These are phyloP conservation scores for Podila verticillata DNA, from an alignment of 192 early-diverging fungal species.

Conservation along the genomic window DNA sequence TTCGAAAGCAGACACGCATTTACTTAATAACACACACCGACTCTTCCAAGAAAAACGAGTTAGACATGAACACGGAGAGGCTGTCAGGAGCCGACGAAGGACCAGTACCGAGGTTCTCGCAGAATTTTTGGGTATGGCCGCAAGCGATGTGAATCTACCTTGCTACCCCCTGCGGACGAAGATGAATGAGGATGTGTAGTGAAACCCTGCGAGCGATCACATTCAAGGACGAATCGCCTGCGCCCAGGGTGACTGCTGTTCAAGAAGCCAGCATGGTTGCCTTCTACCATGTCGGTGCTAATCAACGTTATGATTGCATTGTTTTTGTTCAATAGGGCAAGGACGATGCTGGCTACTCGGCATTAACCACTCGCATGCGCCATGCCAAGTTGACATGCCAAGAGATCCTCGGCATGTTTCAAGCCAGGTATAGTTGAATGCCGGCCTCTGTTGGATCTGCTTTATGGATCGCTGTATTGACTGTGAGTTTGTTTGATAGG, in stretches of 20 bases:
- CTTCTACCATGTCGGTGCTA: not conserved
- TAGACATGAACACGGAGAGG: conserved; percentile 33
- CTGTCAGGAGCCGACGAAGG: not conserved
- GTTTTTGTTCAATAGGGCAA: conserved; percentile 54
- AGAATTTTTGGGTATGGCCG: conserved; percentile 45
- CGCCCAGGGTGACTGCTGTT: not conserved
- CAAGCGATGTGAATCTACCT: not conserved
- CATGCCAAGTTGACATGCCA: conserved; percentile 75
- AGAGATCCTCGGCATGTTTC: conserved; percentile 71
- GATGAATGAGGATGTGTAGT: not conserved
- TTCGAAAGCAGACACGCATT: not conserved
- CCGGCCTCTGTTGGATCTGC: not conserved
- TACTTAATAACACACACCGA: not conserved
- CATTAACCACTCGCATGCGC: conserved; percentile 71
- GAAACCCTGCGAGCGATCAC: no score
- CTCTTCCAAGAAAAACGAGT: not conserved
- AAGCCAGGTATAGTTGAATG: conserved; percentile 49
- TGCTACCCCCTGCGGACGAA: no score
- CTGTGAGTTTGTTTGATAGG: conserved; percentile 28
- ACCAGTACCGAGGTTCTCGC: conserved; percentile 20
- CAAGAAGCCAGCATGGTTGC: not conserved
- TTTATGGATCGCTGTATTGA: not conserved
- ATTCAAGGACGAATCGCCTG: not conserved
- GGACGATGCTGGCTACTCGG: conserved; percentile 76
- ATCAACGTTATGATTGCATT: not conserved